Evolutionary conservation across 2,329 filamentous ascomycete species (phyloP), one percentile per base, ranked within the genome.

Genomic region (Hymenoscyphus occultus): DNA sequence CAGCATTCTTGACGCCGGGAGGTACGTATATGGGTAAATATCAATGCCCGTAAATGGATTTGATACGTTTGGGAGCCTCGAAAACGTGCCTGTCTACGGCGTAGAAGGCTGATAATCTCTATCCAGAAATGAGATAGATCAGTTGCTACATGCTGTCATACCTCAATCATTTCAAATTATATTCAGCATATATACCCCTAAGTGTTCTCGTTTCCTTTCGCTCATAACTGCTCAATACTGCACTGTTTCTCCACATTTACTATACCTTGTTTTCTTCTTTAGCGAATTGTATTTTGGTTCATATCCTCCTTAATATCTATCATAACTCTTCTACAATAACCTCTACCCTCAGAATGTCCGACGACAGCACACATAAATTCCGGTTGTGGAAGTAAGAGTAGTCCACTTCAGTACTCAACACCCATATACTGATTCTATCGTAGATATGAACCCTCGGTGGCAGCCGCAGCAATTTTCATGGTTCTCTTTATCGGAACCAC

Each of bases 371-470:
- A 35, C 35, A 31, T 5, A 32, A 62, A 14, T 67, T 73, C 78
- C 60, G 63, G 3, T 61, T 71, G 12, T 71, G 69, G 62, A 67
- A 63, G 69, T 72, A 39, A 13, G 56, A 31, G 6, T 32, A 12
- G 4, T 35, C 35, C 6, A 13, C 28, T 35, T 28, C 12, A 32
- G 14, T 39, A 42, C 10, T 59, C 3, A 59, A n/a, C 19, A 14
- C 6, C 2, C 19, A 42, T 42, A 40, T 58, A 28, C 31, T 76
- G 74, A 63, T 77, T 74, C 64, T 72, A 77, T 5, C 73, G 48
- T 66, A 75, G 77, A 58, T 84, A 84, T 68, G 72, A 78, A 42
- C 82, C 82, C 1, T 82, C 79, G 4, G 69, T 79, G 7, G 73
- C 75, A 0, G 78, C 79, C 2, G 82, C 82, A 2, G 72, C 77